phyloP scores from a whole-genome alignment of 169 alveolate genomes.

The Eimeria maxima region DNA sequence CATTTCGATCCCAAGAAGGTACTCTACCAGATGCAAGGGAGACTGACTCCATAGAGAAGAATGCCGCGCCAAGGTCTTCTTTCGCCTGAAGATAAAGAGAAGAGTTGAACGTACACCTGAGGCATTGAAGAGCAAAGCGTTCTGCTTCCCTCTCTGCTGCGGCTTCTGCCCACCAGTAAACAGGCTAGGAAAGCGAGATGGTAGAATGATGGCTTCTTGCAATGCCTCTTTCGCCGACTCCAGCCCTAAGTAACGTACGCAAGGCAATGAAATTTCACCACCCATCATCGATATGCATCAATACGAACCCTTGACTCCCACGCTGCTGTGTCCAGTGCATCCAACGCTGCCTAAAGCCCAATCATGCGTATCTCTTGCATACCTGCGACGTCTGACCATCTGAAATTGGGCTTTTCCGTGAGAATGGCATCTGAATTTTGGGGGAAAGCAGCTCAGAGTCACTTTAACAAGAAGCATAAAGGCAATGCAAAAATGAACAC shows the following conservation, averaged over 20 bases:
- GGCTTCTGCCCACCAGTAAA: slow-evolving; percentile 90
- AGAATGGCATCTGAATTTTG: slow-evolving; percentile 82
- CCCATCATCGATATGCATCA: not conserved
- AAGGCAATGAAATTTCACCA: not conserved
- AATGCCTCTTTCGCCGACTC: slow-evolving; percentile 94
- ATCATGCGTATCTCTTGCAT: not conserved
- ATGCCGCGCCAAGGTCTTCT: slow-evolving; percentile 87
- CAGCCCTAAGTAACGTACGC: slow-evolving; percentile 84
- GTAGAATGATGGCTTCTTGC: slow-evolving; percentile 95
- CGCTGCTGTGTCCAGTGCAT: not conserved
- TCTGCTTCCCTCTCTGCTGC: not conserved
- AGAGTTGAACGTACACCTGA: not conserved
- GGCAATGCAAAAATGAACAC: too few species aligned
- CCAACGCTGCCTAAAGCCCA: not conserved
- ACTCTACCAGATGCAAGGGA: not conserved
- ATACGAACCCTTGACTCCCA: not conserved
- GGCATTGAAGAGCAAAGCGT: not conserved
- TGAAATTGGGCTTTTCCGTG: slow-evolving; percentile 94
- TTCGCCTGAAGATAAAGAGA: slow-evolving; percentile 67
- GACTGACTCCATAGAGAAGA: slow-evolving; percentile 86
- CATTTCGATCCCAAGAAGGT: not conserved
- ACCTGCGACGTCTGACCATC: slow-evolving; percentile 95
- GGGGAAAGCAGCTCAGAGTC: not conserved
- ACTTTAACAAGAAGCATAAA: too few species aligned
- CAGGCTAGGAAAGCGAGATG: slow-evolving; percentile 95